Conservation (phyloP, 257 asterid species). For the Verbascum thapsus region DNA sequence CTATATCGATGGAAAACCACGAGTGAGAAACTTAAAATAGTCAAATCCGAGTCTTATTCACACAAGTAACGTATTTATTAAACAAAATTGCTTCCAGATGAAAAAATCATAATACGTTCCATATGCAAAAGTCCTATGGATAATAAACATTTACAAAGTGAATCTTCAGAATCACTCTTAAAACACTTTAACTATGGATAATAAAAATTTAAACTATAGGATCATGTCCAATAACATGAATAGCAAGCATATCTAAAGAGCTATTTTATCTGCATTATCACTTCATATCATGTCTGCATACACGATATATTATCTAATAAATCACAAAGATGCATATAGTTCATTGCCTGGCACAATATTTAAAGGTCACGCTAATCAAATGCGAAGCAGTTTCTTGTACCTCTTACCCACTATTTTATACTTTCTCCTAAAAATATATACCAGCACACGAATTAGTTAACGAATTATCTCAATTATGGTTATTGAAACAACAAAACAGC, state of each 20-base stretch:
- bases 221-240: neutral
- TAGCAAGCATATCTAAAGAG: too few relatives aligned
- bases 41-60: conserved; percentile 1
- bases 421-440: neutral
- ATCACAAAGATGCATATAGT: too few relatives aligned
- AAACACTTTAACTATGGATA: neutral
- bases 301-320: too few relatives aligned
- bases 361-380: neutral
- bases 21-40: neutral
- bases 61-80: conserved; percentile 5
- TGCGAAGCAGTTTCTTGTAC: neutral
- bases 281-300: too few relatives aligned
- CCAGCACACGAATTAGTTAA: neutral
- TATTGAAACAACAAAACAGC: neutral
- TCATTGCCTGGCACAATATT: too few relatives aligned
- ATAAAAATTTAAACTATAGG: neutral
- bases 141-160: conserved; percentile 12
- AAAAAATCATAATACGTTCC: neutral
- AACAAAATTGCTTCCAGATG: neutral
- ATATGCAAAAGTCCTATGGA: conserved; percentile 1
- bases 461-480: neutral
- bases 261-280: too few relatives aligned
- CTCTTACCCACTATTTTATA: neutral
- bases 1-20: conserved; percentile 42
- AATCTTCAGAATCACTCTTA: neutral